phyloP scores from a whole-genome alignment of 306 rosid species.

The Abrus precatorius region DNA sequence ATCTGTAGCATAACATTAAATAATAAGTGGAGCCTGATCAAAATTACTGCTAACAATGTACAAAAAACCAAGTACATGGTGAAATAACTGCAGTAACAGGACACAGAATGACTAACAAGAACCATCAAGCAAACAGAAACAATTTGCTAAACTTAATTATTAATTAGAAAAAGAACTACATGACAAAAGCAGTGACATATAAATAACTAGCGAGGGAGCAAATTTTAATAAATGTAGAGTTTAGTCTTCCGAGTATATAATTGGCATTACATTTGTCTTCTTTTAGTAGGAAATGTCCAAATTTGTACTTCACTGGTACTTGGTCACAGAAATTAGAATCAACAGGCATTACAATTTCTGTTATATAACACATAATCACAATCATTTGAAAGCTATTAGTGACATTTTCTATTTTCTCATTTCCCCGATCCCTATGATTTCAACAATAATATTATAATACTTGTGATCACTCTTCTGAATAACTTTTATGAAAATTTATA shows the following conservation, averaged over 20 bases:
- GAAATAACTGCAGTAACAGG: constrained; percentile 25
- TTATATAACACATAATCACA: neutral
- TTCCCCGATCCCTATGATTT: neutral
- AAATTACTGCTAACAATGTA: neutral
- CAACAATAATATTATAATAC: neutral
- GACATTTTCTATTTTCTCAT: neutral
- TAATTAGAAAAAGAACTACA: constrained; percentile 22
- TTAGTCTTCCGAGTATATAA: neutral
- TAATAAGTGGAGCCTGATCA: constrained; percentile 13
- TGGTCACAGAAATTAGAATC: neutral
- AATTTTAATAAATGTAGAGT: neutral
- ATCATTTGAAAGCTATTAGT: neutral
- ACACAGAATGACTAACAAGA: constrained; percentile 31
- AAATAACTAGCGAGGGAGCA: neutral
- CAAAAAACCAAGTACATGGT: neutral
- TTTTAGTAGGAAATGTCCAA: neutral
- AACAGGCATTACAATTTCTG: neutral
- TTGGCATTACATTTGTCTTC: constrained; percentile 1
- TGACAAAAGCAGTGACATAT: constrained; percentile 24
- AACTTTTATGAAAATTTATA: neutral
- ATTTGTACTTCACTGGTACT: neutral
- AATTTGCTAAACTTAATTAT: constrained; percentile 16
- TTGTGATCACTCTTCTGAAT: neutral
- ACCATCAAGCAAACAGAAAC: constrained; percentile 3
- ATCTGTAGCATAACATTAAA: constrained; percentile 52